phyloP scores from a whole-genome alignment of 306 rosid genomes.

The Herpetospermum pedunculosum region DNA sequence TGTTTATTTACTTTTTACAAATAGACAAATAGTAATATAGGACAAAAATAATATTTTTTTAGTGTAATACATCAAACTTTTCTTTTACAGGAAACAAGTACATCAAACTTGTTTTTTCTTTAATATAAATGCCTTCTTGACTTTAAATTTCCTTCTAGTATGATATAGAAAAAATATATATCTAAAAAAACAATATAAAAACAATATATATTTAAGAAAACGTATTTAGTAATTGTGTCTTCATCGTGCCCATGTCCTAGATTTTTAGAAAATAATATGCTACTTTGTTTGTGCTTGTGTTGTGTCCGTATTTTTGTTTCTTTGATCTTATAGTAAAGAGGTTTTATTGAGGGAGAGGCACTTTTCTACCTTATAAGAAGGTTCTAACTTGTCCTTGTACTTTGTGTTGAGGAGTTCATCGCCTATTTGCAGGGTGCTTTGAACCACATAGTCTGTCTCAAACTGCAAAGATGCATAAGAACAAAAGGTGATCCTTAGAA shows the following conservation, averaged over 20 bases:
- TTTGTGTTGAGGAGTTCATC: conserved; percentile 69
- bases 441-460: conserved; percentile 72
- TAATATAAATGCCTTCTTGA: background rate
- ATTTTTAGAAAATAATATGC: background rate
- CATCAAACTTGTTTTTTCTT: background rate
- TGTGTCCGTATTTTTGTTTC: background rate
- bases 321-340: background rate
- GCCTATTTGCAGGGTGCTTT: conserved; percentile 50
- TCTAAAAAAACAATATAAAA: background rate
- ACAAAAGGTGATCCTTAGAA: background rate
- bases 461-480: conserved; percentile 37
- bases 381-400: conserved; percentile 93
- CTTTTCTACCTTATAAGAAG: conserved; percentile 59
- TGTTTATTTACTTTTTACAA: background rate
- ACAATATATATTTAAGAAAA: background rate
- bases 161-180: background rate
- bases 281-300: background rate
- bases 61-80: background rate
- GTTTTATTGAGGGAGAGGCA: background rate
- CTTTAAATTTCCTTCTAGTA: background rate
- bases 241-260: background rate
- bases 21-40: background rate
- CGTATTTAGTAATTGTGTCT: background rate
- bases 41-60: background rate
- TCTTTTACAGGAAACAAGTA: no score